phyloP scores from a whole-genome alignment of 1,284 basidiomycete genomes.

The Ustilago crameri region DNA sequence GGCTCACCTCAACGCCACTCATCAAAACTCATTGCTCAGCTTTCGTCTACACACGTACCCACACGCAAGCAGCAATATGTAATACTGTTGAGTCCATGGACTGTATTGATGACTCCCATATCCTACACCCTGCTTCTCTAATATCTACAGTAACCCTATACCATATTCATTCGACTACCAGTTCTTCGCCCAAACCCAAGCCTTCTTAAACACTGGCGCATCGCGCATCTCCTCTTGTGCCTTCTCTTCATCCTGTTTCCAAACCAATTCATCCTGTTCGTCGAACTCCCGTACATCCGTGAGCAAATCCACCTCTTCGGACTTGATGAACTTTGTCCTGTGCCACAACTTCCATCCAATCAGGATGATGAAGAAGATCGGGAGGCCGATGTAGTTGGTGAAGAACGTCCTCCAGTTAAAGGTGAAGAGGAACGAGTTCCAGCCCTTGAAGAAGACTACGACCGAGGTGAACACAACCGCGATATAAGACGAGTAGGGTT shows the following conservation, averaged over 20 bases:
- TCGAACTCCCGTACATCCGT: conserved; percentile 52
- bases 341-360: conserved; percentile 59
- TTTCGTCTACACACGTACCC: too few relatives aligned
- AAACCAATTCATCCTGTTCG: conserved; percentile 35
- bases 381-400: conserved; percentile 71
- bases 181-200: conserved; percentile 44
- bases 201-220: conserved; percentile 34
- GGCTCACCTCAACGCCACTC: too few relatives aligned
- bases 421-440: conserved; percentile 73
- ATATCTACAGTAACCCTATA: too few relatives aligned
- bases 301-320: conserved; percentile 58
- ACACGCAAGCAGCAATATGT: too few relatives aligned
- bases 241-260: conserved; percentile 50
- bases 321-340: conserved; percentile 42
- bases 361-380: conserved; percentile 53
- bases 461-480: conserved; percentile 73
- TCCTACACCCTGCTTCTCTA: too few relatives aligned
- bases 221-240: conserved; percentile 5
- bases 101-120: too few relatives aligned
- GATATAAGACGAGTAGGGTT: conserved; percentile 72
- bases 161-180: too few relatives aligned
- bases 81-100: too few relatives aligned
- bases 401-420: conserved; percentile 77
- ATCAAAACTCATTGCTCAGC: too few relatives aligned
- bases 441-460: conserved; percentile 76